Base-by-base conservation (phyloP, 2,329 filamentous ascomycete species). In the Aureobasidium sp. region DNA sequence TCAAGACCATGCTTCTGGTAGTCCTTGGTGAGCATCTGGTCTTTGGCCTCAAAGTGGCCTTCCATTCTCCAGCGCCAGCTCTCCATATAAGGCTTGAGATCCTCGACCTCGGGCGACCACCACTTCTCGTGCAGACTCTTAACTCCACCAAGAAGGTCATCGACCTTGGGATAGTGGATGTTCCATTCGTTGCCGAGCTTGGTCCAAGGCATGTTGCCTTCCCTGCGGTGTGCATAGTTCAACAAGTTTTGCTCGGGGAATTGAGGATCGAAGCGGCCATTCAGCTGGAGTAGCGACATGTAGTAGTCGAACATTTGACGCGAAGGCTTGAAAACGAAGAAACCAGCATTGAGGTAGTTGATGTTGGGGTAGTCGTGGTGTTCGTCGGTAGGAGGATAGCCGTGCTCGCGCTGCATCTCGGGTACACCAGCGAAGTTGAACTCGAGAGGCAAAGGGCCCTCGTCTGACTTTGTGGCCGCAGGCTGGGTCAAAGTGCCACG, bases 181-280 rank as follows among this genome's bases (percentile, higher is more conserved):
- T 75, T 75, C 73, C 72, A 76, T 9, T 66, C 69, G 17, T 70
- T 69, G 21, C 64, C 62, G 7, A 76, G 58, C 57, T 69, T 67
- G n/a, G 64, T 65, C 73, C 74, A 76, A 2, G 74, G 74, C 74
- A 75, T 75, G 19, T 71, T 71, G 17, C 74, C 74, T 1, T 71
- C 70, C 13, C 65, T 54, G 8, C 67, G 55, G 61, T 75, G 74
- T 9, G 68, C 70, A 46, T 69, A 69, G 63, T 74, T 74, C 29
- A 74, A 61, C 6, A 74, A 63, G 42, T 71, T 72, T 61, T 74
- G 71, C 63, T 73, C 72, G 3, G 67, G 68, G 57, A 71, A 68
- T 9, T 60, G 60, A n/a, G 70, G 65, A 31, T 72, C 65, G 63
- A 73, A 74, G 6, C 65, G 64, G 54, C 67, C 33, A 13, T 65